phyloP scores from a whole-genome alignment of 148 eudicot genomes.

The Euryodendron excelsum region DNA sequence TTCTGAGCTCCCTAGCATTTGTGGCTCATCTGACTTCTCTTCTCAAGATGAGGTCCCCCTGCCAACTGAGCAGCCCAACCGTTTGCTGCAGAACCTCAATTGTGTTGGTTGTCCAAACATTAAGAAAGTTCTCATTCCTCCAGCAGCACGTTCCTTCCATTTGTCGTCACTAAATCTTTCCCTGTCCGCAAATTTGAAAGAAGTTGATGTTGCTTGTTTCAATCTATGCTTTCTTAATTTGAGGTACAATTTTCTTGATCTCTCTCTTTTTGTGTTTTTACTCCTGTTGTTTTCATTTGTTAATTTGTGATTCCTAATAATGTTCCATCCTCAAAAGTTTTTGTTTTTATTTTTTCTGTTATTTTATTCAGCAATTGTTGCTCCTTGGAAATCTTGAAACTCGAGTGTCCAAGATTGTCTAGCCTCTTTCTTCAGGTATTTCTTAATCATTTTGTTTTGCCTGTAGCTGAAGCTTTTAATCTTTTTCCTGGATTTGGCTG shows the following conservation, averaged over 20 bases:
- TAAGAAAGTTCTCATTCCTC: constrained; percentile 70
- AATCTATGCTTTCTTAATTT: constrained; percentile 79
- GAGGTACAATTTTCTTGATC: constrained; percentile 44
- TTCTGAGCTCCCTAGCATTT: constrained; percentile 22
- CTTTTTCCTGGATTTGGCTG: background rate
- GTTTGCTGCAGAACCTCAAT: constrained; percentile 75
- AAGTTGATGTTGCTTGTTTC: constrained; percentile 72
- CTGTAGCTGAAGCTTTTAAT: background rate
- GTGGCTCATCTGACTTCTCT: constrained; percentile 27
- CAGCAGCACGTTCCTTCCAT: constrained; percentile 56
- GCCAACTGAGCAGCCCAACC: constrained; percentile 43
- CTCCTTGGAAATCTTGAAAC: constrained; percentile 75
- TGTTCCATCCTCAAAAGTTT: background rate
- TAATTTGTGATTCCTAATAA: background rate
- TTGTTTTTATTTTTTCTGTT: background rate
- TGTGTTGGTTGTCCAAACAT: constrained; percentile 94
- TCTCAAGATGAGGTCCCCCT: constrained; percentile 18
- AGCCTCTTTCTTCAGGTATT: constrained; percentile 91
- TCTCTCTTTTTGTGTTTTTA: background rate
- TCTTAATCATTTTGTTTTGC: constrained; percentile 11
- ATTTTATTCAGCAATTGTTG: constrained; percentile 62
- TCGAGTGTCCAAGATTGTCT: constrained; percentile 71
- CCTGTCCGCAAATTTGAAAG: constrained; percentile 72
- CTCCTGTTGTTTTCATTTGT: background rate
- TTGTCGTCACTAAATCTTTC: constrained; percentile 83